These are phyloP conservation scores for Ilex asprella DNA, from an alignment of 257 asterid species.

Conservation along the genomic window DNA sequence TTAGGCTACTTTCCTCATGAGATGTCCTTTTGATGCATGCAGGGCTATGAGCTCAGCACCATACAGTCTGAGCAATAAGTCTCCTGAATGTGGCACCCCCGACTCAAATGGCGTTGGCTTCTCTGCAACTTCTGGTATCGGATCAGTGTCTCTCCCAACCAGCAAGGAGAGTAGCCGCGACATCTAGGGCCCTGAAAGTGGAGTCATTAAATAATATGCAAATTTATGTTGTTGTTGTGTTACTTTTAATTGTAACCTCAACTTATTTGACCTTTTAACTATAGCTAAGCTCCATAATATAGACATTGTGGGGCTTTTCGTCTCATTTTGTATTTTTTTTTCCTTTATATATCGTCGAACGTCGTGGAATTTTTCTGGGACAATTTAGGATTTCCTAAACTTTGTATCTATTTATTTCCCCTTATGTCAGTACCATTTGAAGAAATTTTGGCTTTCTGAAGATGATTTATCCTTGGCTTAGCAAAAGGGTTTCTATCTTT, in stretches of 20 bases:
- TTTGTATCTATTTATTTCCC: no score
- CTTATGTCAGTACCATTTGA: no score
- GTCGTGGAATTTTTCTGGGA: no score
- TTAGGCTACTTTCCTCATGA: not conserved
- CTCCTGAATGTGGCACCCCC: slow-evolving; percentile 20
- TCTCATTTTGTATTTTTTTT: no score
- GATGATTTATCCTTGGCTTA: no score
- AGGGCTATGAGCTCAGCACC: slow-evolving; percentile 68
- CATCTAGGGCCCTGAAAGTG: not conserved
- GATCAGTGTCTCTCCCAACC: slow-evolving; percentile 31
- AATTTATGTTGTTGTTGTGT: slow-evolving; percentile 16
- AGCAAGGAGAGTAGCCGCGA: slow-evolving; percentile 26
- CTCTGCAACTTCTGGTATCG: slow-evolving; percentile 38
- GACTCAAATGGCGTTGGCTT: slow-evolving; percentile 34
- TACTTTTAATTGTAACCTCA: slow-evolving; percentile 11
- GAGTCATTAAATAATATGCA: slow-evolving; percentile 3
- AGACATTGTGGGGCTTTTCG: no score
- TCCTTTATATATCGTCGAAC: no score
- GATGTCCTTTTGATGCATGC: not conserved
- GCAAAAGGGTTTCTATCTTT: no score
- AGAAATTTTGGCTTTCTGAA: no score
- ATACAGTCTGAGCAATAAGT: slow-evolving; percentile 35
- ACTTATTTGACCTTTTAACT: not conserved
- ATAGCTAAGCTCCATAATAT: no score
- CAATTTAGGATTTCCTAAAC: no score